phyloP scores from a whole-genome alignment of 1,139 yeast genomes.

The Yamadazyma trypodendri region DNA sequence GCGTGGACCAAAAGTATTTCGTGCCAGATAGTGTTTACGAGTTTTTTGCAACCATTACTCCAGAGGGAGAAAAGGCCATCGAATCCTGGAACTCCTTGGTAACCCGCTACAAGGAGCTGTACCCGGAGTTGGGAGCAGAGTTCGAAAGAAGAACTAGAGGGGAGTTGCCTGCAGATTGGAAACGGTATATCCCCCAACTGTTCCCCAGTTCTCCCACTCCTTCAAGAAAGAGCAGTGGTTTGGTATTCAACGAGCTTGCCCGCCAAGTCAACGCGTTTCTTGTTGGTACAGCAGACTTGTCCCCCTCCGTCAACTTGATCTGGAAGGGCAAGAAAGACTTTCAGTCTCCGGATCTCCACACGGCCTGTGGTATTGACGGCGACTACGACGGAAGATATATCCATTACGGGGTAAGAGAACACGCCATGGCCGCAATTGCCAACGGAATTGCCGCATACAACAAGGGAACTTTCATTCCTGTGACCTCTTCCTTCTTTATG shows the following conservation, averaged over 20 bases:
- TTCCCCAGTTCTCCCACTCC: constrained; percentile 20
- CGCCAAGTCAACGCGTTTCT: constrained; percentile 19
- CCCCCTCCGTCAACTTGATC: constrained; percentile 26
- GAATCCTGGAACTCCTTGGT: constrained; percentile 19
- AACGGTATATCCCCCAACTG: constrained; percentile 16
- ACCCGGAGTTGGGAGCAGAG: constrained; percentile 22
- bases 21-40: constrained; percentile 22
- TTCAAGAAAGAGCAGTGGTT: constrained; percentile 23
- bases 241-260: constrained; percentile 20
- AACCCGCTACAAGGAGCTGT: constrained; percentile 12
- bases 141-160: constrained; percentile 21
- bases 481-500: constrained; percentile 35
- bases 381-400: constrained; percentile 27
- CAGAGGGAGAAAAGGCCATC: constrained; percentile 17
- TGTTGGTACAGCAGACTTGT: constrained; percentile 27
- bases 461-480: constrained; percentile 31
- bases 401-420: constrained; percentile 35
- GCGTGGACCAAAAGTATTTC: constrained; percentile 14
- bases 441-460: constrained; percentile 37
- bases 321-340: constrained; percentile 25
- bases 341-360: constrained; percentile 22
- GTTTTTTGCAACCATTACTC: constrained; percentile 18
- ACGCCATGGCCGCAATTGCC: constrained; percentile 35
- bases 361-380: constrained; percentile 25
- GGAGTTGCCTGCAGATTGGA: constrained; percentile 22